A percentile compares a stretch with the other conserved stretches of the same genome.
These are phyloP conservation scores for Saccharomycopsis vini DNA, from an alignment of 805 yeast genomes.

Conservation along the genomic window DNA sequence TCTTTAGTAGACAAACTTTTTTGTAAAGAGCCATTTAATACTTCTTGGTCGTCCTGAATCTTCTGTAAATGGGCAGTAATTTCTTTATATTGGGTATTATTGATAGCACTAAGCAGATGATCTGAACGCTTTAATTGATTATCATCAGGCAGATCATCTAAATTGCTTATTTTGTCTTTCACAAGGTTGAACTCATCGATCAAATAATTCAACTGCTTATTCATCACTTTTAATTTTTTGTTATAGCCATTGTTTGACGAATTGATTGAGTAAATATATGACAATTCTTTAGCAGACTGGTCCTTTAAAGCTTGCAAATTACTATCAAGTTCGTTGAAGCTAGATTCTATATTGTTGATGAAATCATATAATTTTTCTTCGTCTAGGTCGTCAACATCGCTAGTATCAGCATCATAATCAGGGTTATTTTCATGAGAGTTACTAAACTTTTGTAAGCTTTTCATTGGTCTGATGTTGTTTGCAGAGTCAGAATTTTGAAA, in stretches of 20 bases:
- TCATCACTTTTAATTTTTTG: slow-evolving; percentile 1
- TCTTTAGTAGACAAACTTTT: not conserved
- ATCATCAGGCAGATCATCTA: not conserved
- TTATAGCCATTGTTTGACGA: not conserved
- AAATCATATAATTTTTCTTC: not conserved
- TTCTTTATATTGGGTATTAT: not conserved
- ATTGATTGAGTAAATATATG: slow-evolving; percentile 1
- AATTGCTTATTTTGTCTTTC: not conserved
- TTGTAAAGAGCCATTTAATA: not conserved
- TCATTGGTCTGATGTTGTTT: too few species aligned
- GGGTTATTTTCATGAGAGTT: too few species aligned
- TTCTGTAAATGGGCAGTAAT: not conserved
- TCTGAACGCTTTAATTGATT: too few species aligned
- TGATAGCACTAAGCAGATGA: not conserved
- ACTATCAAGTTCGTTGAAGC: not conserved
- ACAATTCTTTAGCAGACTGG: slow-evolving; percentile 9
- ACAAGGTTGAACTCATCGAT: slow-evolving; percentile 3
- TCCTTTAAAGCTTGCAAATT: not conserved
- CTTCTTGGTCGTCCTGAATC: not conserved
- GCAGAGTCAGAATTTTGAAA: too few species aligned
- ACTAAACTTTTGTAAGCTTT: too few species aligned
- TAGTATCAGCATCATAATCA: too few species aligned
- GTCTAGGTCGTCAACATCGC: too few species aligned
- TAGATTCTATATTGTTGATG: slow-evolving; percentile 1
- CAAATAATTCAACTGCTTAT: slow-evolving; percentile 4